Conservation (phyloP, 1,284 basidiomycete species). For the Heterobasidion parviporum region DNA sequence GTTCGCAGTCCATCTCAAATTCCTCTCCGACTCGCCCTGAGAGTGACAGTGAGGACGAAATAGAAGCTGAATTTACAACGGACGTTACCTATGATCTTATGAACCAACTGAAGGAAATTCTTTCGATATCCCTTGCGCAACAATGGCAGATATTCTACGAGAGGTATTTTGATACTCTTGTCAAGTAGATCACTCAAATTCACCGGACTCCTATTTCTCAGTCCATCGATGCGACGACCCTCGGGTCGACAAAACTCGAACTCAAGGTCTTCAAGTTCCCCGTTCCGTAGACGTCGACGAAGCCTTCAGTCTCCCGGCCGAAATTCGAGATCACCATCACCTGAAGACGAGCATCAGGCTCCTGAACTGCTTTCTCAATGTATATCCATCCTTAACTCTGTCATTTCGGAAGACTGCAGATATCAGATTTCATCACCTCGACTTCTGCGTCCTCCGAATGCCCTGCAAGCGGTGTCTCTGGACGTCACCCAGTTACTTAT, state of each 20-base stretch:
- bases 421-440: constrained; percentile 47
- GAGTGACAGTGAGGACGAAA: constrained; percentile 41
- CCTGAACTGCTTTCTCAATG: constrained; percentile 50
- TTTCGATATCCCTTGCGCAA: constrained; percentile 44
- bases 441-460: constrained; percentile 53
- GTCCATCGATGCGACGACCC: constrained; percentile 3
- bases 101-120: constrained; percentile 50
- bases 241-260: neutral
- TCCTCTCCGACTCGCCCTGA: constrained; percentile 14
- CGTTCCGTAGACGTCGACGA: constrained; percentile 11
- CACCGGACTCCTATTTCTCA: neutral
- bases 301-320: constrained; percentile 27
- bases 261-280: constrained; percentile 6
- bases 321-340: constrained; percentile 44
- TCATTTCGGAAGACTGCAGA: constrained; percentile 62
- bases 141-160: constrained; percentile 50
- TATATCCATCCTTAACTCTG: constrained; percentile 51
- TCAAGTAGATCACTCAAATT: neutral
- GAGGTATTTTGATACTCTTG: constrained; percentile 25
- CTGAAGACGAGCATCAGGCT: constrained; percentile 25
- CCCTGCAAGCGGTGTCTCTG: constrained; percentile 53
- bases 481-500: constrained; percentile 58
- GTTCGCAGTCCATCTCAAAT: neutral
- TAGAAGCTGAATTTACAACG: constrained; percentile 44
- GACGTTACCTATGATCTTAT: constrained; percentile 56